A percentile compares a stretch with the other conserved stretches of the same genome.
Evolutionary conservation across 768 basidiomycete genomes (phyloP).

Genomic region (Pleurotus pulmonarius): DNA sequence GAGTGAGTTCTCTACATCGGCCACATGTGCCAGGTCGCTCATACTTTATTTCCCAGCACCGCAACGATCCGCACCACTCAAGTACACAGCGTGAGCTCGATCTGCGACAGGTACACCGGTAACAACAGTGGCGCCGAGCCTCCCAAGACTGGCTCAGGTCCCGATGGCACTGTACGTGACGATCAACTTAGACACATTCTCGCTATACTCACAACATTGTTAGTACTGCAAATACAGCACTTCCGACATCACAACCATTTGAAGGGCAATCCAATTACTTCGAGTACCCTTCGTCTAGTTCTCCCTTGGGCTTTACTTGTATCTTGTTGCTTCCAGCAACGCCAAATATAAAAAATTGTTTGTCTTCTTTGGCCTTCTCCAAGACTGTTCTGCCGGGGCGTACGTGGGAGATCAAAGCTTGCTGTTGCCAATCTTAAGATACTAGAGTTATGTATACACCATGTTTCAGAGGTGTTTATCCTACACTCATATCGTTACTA

Average conservation of each 20-base stretch:
- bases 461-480: neutral
- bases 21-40: neutral
- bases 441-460: too few species aligned
- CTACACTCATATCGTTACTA: constrained; percentile 6
- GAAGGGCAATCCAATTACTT: neutral
- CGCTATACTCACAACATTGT: neutral
- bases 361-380: too few species aligned
- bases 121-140: constrained; percentile 29
- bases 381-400: too few species aligned
- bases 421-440: too few species aligned
- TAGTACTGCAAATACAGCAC: constrained; percentile 6
- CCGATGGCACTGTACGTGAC: constrained; percentile 25
- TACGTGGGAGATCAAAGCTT: too few species aligned
- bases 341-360: too few species aligned
- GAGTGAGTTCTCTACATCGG: constrained; percentile 20
- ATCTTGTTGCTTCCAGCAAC: too few species aligned
- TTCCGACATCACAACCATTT: constrained; percentile 1
- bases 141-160: constrained; percentile 22
- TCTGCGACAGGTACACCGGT: constrained; percentile 27
- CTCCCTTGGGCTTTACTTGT: too few species aligned
- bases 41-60: constrained; percentile 16
- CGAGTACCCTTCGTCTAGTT: too few species aligned
- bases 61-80: constrained; percentile 28
- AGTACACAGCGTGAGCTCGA: constrained; percentile 24
- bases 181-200: neutral